Conservation (phyloP, 306 rosid genomes). For the Pachyrhizus erosus region DNA sequence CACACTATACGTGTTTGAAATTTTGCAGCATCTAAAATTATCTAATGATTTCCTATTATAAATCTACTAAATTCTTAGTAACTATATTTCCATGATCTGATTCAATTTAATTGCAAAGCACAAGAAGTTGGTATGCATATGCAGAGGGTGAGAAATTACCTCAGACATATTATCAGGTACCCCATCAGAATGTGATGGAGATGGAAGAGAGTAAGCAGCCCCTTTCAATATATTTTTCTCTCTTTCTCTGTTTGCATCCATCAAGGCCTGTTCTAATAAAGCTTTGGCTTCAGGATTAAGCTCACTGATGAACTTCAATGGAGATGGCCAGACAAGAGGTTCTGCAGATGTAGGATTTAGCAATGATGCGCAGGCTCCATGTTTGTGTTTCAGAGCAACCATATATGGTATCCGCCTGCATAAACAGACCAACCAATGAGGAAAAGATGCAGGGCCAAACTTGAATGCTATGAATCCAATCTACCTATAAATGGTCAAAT, state of each 20-base stretch:
- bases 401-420: conserved; percentile 86
- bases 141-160: conserved; percentile 48
- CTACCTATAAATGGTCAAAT: background rate
- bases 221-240: conserved; percentile 83
- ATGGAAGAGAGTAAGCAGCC: conserved; percentile 55
- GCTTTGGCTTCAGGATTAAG: conserved; percentile 89
- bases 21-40: conserved; percentile 2
- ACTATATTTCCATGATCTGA: background rate
- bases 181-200: conserved; percentile 76
- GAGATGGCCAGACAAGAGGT: conserved; percentile 99
- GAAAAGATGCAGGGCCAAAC: conserved; percentile 5
- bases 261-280: conserved; percentile 86
- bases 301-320: conserved; percentile 89
- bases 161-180: conserved; percentile 65
- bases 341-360: conserved; percentile 94
- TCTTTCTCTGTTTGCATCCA: conserved; percentile 89
- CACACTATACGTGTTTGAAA: background rate
- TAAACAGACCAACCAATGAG: conserved; percentile 28
- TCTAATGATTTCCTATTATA: background rate
- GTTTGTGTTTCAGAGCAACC: conserved; percentile 83
- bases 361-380: conserved; percentile 80
- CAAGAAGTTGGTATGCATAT: background rate
- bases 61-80: background rate
- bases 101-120: background rate
- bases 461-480: conserved; percentile 30